Evolutionary conservation across 148 eudicot genomes (phyloP).

Genomic region (Spergularia marina): DNA sequence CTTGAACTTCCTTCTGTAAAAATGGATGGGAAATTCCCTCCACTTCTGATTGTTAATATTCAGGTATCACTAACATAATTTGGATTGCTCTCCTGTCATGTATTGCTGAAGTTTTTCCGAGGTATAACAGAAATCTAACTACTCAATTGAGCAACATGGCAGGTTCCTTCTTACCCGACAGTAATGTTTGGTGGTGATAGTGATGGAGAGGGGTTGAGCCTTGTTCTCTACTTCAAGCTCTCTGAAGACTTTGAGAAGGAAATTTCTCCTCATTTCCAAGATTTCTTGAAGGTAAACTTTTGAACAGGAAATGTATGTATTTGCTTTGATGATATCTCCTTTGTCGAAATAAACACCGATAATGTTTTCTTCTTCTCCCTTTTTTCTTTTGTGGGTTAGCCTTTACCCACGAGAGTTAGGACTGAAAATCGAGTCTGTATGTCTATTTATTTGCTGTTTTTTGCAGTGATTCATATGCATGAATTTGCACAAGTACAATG

Average conservation of each 20-base stretch:
- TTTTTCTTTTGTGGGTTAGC: too few species aligned
- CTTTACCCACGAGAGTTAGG: background rate
- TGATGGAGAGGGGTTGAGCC: conserved; percentile 88
- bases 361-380: too few species aligned
- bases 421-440: background rate
- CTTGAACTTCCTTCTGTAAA: conserved; percentile 64
- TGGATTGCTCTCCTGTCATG: background rate
- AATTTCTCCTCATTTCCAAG: conserved; percentile 61
- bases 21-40: conserved; percentile 46
- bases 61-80: conserved; percentile 41
- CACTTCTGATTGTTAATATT: conserved; percentile 71
- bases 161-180: conserved; percentile 80
- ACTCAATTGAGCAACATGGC: conserved; percentile 13
- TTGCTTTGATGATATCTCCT: too few species aligned
- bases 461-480: background rate
- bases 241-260: conserved; percentile 63
- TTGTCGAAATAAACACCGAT: too few species aligned
- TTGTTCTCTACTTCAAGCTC: conserved; percentile 76
- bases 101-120: background rate
- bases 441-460: background rate
- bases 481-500: background rate
- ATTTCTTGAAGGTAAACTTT: conserved; percentile 55
- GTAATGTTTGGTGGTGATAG: conserved; percentile 66
- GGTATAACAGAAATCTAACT: too few species aligned
- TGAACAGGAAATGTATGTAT: too few species aligned